Conservation (phyloP, 176 grass and related monocot genomes). For the Carex cristatella region DNA sequence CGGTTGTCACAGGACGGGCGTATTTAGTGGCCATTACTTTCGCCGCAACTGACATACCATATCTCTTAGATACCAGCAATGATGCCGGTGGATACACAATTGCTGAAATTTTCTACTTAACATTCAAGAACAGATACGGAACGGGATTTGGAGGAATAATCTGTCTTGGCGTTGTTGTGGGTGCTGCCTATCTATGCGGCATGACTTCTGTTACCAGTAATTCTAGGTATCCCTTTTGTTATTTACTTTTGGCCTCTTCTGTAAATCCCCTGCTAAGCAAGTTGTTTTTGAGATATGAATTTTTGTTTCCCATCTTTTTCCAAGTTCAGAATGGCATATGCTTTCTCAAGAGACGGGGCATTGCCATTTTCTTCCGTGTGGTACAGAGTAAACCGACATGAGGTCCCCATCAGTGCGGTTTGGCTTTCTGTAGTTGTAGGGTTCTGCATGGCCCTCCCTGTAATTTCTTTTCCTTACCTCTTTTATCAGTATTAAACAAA, state of each 20-base stretch:
- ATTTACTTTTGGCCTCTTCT: neutral
- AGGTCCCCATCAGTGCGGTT: constrained; percentile 59
- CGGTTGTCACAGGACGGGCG: constrained; percentile 42
- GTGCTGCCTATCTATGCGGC: constrained; percentile 51
- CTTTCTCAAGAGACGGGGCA: constrained; percentile 68
- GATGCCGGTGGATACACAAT: constrained; percentile 74
- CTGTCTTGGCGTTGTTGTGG: constrained; percentile 44
- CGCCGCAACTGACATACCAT: constrained; percentile 42
- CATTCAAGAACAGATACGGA: constrained; percentile 45
- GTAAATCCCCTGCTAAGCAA: neutral
- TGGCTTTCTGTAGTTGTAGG: constrained; percentile 54
- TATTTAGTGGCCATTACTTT: constrained; percentile 47
- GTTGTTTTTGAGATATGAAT: neutral
- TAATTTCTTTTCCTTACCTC: neutral
- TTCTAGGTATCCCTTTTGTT: constrained; percentile 35
- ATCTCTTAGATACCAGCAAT: constrained; percentile 39
- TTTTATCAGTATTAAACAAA: neutral
- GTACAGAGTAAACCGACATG: constrained; percentile 48
- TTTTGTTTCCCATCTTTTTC: neutral
- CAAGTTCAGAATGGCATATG: constrained; percentile 48
- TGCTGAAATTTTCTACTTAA: constrained; percentile 41
- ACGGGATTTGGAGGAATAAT: constrained; percentile 41
- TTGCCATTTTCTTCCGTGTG: constrained; percentile 53
- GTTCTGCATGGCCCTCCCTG: constrained; percentile 63
- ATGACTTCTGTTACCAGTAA: constrained; percentile 46